Percentiles rank a stretch among this genome's conserved stretches.
Conservation (phyloP, 352 stramenopile species). For the Blastocystis hominis region DNA sequence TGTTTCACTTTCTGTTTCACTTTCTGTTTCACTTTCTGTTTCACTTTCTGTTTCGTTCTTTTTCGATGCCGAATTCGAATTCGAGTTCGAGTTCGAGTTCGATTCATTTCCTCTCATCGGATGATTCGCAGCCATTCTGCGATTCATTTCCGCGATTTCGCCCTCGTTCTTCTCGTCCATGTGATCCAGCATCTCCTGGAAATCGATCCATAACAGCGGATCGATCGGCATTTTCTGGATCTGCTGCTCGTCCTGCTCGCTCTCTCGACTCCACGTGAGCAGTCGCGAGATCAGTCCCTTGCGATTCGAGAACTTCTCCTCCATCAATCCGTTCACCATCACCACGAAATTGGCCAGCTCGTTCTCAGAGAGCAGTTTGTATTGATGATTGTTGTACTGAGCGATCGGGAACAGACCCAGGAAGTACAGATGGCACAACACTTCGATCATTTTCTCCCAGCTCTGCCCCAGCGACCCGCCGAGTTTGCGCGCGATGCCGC, state of each 20-base stretch:
- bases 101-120: background rate
- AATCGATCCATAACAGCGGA: background rate
- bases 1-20: background rate
- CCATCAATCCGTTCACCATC: slow-evolving; percentile 42
- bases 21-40: background rate
- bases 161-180: background rate
- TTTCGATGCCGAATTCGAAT: background rate
- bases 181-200: background rate
- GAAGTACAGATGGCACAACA: slow-evolving; percentile 50
- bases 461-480: slow-evolving; percentile 19
- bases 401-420: slow-evolving; percentile 31
- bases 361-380: slow-evolving; percentile 17
- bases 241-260: slow-evolving; percentile 8
- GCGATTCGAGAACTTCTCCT: slow-evolving; percentile 13
- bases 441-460: slow-evolving; percentile 49
- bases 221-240: slow-evolving; percentile 40
- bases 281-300: slow-evolving; percentile 15
- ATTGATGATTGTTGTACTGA: background rate
- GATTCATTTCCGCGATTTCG: background rate
- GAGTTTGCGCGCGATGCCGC: slow-evolving; percentile 44
- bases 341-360: background rate
- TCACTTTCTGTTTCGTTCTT: background rate
- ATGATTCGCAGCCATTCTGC: background rate
- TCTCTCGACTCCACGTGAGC: slow-evolving; percentile 40
- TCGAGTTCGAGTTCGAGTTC: background rate